These are phyloP conservation scores for Fomitiporia mediterranea DNA, from an alignment of 1,284 basidiomycete genomes.

Conservation along the genomic window DNA sequence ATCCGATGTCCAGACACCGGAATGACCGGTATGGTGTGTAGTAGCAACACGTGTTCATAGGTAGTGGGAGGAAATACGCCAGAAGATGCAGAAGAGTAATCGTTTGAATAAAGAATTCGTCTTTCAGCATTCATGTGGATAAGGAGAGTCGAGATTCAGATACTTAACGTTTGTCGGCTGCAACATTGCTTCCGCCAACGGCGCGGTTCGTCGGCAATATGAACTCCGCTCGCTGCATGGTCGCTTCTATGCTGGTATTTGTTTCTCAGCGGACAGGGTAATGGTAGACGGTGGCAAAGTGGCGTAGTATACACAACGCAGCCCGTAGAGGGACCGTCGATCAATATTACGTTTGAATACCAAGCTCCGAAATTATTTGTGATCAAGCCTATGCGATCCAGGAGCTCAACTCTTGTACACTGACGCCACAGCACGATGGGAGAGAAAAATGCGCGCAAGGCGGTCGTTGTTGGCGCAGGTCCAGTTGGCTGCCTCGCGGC, in stretches of 20 bases:
- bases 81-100: background rate
- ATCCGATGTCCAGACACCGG: background rate
- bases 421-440: background rate
- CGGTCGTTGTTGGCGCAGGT: slow-evolving; percentile 77
- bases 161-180: slow-evolving; percentile 11
- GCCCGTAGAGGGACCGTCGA: background rate
- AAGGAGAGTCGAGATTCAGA: background rate
- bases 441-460: slow-evolving; percentile 33
- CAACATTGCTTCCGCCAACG: slow-evolving; percentile 6
- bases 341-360: background rate
- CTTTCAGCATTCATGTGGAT: background rate
- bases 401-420: background rate
- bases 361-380: background rate
- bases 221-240: slow-evolving; percentile 7
- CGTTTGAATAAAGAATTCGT: background rate
- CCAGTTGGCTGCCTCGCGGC: slow-evolving; percentile 94
- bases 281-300: background rate
- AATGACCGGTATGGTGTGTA: background rate
- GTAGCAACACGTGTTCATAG: background rate
- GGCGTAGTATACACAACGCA: background rate
- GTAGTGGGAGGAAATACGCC: background rate
- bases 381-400: background rate
- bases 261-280: background rate
- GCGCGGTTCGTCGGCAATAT: slow-evolving; percentile 14
- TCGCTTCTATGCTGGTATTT: background rate